These are phyloP conservation scores for Phytophthora nicotianae DNA, from an alignment of 352 stramenopile genomes.

Conservation along the genomic window DNA sequence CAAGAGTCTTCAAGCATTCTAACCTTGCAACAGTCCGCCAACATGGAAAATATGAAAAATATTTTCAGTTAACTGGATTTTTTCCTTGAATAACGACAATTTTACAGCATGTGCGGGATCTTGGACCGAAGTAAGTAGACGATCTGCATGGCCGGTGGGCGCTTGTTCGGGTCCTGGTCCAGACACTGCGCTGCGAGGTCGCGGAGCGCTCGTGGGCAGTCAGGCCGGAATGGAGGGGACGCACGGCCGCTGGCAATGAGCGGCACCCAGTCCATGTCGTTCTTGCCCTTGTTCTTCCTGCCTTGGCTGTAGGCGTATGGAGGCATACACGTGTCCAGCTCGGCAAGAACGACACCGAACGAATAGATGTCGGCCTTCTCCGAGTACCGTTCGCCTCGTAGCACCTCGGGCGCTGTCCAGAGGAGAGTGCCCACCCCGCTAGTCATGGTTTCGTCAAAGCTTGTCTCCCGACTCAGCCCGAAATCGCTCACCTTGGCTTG, in stretches of 20 bases:
- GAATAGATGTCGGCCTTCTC: conserved; percentile 76
- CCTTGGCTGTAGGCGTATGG: conserved; percentile 49
- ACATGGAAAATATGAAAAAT: conserved; percentile 31
- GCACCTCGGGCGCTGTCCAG: conserved; percentile 55
- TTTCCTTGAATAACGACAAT: conserved; percentile 7
- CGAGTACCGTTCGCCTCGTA: conserved; percentile 61
- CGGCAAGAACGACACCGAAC: conserved; percentile 66
- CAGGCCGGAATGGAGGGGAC: conserved; percentile 40
- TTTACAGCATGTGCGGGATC: conserved; percentile 42
- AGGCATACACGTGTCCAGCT: conserved; percentile 66
- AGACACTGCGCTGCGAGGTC: conserved; percentile 46
- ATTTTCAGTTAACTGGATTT: conserved; percentile 15
- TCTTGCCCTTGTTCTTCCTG: conserved; percentile 45
- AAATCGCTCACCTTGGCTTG: conserved; percentile 61
- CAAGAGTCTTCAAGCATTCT: too few relatives aligned
- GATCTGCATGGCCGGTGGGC: conserved; percentile 49
- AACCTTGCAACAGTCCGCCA: too few relatives aligned
- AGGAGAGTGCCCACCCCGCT: conserved; percentile 47
- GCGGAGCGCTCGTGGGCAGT: conserved; percentile 42
- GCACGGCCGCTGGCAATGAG: conserved; percentile 41
- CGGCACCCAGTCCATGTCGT: conserved; percentile 42
- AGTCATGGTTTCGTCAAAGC: conserved; percentile 49
- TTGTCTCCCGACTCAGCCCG: conserved; percentile 43
- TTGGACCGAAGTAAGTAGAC: conserved; percentile 54
- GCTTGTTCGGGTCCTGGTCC: conserved; percentile 45